Base-by-base conservation (phyloP, 345 rosid genomes). In the Eucalyptus tenuipes region DNA sequence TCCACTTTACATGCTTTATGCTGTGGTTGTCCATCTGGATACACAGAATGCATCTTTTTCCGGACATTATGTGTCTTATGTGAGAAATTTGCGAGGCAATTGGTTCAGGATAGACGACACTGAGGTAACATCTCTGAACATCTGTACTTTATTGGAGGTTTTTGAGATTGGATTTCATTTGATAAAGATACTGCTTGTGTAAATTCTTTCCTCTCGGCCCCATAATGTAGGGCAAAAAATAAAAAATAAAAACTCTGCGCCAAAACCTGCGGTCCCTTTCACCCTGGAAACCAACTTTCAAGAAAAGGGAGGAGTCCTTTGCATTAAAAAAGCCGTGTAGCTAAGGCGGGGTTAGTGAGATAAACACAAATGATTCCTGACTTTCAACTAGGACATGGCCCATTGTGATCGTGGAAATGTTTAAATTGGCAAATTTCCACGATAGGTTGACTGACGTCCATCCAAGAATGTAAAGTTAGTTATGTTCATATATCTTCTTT, bases 41-140 rank as follows among this genome's bases (percentile, higher is more conserved):
- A 94, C 94, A n/a, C 93, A 93, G 91, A 95, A 96, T 87, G 98
- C 97, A 88, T 95, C 97, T 49, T 95, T 96, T 91, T 94, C 98
- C 2, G 97, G 98, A 71, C 98, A 96, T 89, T 96, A 96, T 91
- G 94, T 96, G 24, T 95, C 97, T 3, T 96, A 96, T 86, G 95
- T 96, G 87, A 95, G 94, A 92, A 93, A 95, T 91, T 75, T 95
- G 92, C 94, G 88, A 87, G 97, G 96, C 93, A 92, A 88, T 85
- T 96, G 98, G 97, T 95, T 89, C 94, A 92, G 96, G 92, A 94
- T 96, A 55, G 97, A 96, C 90, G 98, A 95, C 91, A 92, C 95
- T 13, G 96, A 94, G 98, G 98, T 96, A 90, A 89, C 81, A 31
- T 87, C 88, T 61, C 84, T 27, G 48, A 52, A 42, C 85, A 68